Percentiles rank a stretch among this genome's conserved stretches.
Conservation (phyloP, 495 filamentous ascomycete genomes). For the Penicillium flavigenum region DNA sequence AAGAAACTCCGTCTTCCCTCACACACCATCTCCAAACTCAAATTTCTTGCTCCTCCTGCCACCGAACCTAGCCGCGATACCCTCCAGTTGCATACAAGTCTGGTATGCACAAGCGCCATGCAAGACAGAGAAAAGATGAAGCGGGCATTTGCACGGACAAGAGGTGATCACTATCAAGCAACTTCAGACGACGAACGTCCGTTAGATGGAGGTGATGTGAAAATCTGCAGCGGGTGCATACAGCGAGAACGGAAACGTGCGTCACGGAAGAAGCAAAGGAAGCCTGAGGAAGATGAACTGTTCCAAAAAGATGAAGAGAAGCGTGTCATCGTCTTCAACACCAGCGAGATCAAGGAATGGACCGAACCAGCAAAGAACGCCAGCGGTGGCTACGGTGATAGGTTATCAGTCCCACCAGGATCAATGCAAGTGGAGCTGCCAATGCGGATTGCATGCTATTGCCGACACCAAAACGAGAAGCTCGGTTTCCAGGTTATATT, state of each 20-base stretch:
- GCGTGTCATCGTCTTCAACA: constrained; percentile 91
- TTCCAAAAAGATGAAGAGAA: constrained; percentile 76
- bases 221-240: constrained; percentile 82
- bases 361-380: constrained; percentile 51
- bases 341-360: constrained; percentile 87
- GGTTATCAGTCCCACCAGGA: constrained; percentile 52
- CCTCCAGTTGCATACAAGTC: constrained; percentile 73
- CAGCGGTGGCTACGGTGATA: constrained; percentile 30
- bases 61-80: constrained; percentile 63
- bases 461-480: constrained; percentile 90
- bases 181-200: constrained; percentile 62
- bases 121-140: constrained; percentile 59
- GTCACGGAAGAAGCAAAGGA: constrained; percentile 83
- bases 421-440: constrained; percentile 75
- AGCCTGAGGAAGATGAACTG: constrained; percentile 75
- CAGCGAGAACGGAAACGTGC: constrained; percentile 83
- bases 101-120: constrained; percentile 96
- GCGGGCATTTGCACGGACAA: constrained; percentile 67
- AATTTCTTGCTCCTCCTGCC: constrained; percentile 69
- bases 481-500: constrained; percentile 91
- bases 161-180: constrained; percentile 44
- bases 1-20: constrained; percentile 81
- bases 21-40: constrained; percentile 87
- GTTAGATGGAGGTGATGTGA: constrained; percentile 78
- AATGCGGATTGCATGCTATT: constrained; percentile 98